Conservation (phyloP, 306 rosid genomes). For the Quercus engelmannii region DNA sequence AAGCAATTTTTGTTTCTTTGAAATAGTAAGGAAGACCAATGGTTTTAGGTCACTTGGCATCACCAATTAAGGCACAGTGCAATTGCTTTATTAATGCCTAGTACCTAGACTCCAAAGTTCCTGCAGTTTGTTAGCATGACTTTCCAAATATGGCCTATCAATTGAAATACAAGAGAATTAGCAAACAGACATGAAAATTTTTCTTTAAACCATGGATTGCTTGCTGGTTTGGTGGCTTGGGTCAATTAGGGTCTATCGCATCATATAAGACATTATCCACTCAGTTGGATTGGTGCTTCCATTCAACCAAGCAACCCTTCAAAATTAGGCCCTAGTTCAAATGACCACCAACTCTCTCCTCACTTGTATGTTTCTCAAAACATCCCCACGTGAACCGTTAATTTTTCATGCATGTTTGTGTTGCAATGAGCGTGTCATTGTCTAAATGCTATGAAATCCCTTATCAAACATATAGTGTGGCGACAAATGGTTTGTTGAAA, state of each 20-base stretch:
- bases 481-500: not conserved
- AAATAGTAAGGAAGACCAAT: not conserved
- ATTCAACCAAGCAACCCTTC: constrained; percentile 18
- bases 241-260: not conserved
- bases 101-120: not conserved
- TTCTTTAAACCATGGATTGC: not conserved
- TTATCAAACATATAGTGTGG: not conserved
- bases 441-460: not conserved
- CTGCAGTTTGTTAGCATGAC: not conserved
- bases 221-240: not conserved
- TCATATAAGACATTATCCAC: not conserved
- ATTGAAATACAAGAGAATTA: not conserved
- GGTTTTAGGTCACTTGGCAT: not conserved
- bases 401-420: not conserved
- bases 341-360: not conserved
- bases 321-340: not conserved
- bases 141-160: not conserved
- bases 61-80: not conserved
- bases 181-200: not conserved
- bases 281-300: constrained; percentile 6
- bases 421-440: not conserved
- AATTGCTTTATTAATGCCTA: not conserved
- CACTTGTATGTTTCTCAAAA: constrained; percentile 14
- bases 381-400: not conserved
- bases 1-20: too few species aligned